A percentile compares a stretch with the other conserved stretches of the same genome.
phyloP scores from a whole-genome alignment of 805 yeast species.

The Ogataea methanolica region DNA sequence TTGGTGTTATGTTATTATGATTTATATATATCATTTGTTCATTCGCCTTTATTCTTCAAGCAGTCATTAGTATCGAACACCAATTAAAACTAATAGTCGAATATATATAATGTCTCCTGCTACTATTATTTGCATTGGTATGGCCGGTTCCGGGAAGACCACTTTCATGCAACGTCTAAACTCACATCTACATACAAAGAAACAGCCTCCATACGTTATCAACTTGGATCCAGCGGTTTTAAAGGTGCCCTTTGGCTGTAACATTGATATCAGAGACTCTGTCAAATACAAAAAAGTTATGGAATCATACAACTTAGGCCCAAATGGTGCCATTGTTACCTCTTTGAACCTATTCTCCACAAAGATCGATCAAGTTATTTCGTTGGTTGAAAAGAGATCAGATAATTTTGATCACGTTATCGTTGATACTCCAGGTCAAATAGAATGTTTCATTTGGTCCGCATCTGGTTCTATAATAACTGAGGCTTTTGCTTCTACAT shows the following conservation, averaged over 20 bases:
- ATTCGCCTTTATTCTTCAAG: no score
- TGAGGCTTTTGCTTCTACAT: slow-evolving; percentile 91
- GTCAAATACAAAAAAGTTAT: slow-evolving; percentile 93
- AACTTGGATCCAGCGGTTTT: slow-evolving; percentile 96
- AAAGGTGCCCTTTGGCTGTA: slow-evolving; percentile 89
- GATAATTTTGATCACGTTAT: slow-evolving; percentile 62
- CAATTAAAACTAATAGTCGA: no score
- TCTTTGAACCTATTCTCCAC: slow-evolving; percentile 89
- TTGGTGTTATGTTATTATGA: no score
- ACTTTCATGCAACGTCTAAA: slow-evolving; percentile 95
- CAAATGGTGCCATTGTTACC: slow-evolving; percentile 97
- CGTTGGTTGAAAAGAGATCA: slow-evolving; percentile 74
- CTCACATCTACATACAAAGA: slow-evolving; percentile 73
- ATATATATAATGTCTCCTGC: slow-evolving; percentile 27
- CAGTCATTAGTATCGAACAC: no score
- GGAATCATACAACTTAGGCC: slow-evolving; percentile 94
- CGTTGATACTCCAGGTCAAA: slow-evolving; percentile 98
- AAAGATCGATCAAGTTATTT: slow-evolving; percentile 91
- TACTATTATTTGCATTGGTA: slow-evolving; percentile 36
- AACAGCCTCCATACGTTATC: slow-evolving; percentile 81
- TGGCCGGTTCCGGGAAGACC: slow-evolving; percentile 85
- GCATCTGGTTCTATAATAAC: slow-evolving; percentile 97
- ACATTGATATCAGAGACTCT: slow-evolving; percentile 94
- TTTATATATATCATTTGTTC: no score
- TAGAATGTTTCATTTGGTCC: slow-evolving; percentile 97